phyloP scores from a whole-genome alignment of 106 monocot genomes.

The Amphibolis antarctica region DNA sequence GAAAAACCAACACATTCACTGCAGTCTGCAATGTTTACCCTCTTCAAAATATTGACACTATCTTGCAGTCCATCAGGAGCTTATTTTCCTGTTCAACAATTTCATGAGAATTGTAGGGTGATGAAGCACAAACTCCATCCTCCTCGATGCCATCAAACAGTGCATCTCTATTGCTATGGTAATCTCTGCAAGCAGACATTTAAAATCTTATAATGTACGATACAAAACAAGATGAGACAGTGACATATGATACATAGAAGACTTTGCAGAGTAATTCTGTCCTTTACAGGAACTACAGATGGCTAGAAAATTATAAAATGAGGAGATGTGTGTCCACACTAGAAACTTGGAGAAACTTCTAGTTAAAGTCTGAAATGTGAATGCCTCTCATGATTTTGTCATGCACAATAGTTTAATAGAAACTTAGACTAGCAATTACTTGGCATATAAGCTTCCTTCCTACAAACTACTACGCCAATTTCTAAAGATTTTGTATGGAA shows the following conservation, averaged over 20 bases:
- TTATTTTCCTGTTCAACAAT: conserved; percentile 39
- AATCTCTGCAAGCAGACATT: conserved; percentile 17
- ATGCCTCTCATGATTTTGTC: too few species aligned
- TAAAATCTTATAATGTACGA: not conserved
- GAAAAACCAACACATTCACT: not conserved
- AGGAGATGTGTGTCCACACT: too few species aligned
- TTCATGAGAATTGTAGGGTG: conserved; percentile 36
- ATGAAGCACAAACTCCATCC: conserved; percentile 26
- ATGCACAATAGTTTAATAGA: too few species aligned
- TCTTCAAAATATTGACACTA: conserved; percentile 44
- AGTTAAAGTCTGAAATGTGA: too few species aligned
- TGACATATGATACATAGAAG: not conserved
- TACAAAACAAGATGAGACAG: not conserved
- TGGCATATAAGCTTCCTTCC: too few species aligned
- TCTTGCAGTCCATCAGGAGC: conserved; percentile 42
- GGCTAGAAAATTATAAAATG: too few species aligned
- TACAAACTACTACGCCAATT: too few species aligned
- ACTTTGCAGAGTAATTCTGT: too few species aligned
- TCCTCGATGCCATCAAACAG: conserved; percentile 55
- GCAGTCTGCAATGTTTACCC: conserved; percentile 28
- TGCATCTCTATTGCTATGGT: conserved; percentile 37
- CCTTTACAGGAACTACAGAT: too few species aligned
- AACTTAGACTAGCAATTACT: too few species aligned
- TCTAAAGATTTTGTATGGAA: too few species aligned
- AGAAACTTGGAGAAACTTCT: too few species aligned